Evolutionary conservation across 176 grass and related monocot species (phyloP).

Genomic region (Pontederia crassipes): DNA sequence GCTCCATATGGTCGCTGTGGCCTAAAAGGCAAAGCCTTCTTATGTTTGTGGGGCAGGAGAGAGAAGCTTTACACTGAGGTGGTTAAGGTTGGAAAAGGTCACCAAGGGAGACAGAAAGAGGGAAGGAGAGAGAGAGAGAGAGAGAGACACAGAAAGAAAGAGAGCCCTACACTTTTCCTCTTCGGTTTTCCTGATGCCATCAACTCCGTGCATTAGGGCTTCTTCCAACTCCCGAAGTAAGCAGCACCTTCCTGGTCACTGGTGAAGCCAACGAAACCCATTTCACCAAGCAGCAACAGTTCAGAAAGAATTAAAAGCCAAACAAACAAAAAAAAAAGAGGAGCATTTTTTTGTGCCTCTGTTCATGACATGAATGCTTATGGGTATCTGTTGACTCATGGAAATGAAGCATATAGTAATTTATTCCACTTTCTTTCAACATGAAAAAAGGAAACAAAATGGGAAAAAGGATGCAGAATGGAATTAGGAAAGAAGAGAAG

Average conservation of each 20-base stretch:
- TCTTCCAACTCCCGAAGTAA: constrained; percentile 22
- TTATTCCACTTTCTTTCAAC: background rate
- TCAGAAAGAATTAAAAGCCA: background rate
- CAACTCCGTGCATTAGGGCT: constrained; percentile 14
- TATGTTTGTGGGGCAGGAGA: background rate
- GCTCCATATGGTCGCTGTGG: constrained; percentile 2
- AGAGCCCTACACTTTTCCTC: constrained; percentile 15
- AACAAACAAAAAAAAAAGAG: background rate
- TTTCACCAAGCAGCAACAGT: background rate
- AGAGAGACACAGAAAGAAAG: background rate
- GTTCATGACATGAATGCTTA: background rate
- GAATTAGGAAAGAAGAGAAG: background rate
- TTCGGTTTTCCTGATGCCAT: constrained; percentile 4
- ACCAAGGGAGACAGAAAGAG: background rate
- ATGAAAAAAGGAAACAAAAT: background rate
- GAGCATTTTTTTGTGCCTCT: background rate
- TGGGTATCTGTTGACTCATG: background rate
- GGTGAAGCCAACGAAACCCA: background rate
- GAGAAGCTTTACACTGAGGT: background rate
- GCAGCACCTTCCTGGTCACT: constrained; percentile 19
- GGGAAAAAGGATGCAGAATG: background rate
- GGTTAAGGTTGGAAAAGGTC: constrained; percentile 6
- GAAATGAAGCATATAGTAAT: background rate
- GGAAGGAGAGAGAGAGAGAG: background rate
- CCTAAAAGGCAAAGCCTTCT: constrained; percentile 3